These are phyloP conservation scores for Pugionium cornutum DNA, from an alignment of 345 rosid genomes.

Conservation along the genomic window DNA sequence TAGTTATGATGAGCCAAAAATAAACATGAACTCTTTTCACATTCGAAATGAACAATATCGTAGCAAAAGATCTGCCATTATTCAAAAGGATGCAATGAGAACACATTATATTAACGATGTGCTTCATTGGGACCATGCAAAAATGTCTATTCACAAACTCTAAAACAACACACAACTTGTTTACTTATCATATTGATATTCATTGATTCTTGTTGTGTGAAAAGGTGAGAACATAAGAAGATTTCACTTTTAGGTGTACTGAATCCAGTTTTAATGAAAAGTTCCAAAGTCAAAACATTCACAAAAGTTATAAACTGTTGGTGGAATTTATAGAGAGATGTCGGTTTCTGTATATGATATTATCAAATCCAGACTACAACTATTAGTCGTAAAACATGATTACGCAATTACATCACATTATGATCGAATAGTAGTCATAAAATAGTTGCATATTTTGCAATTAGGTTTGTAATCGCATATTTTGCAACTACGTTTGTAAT, in stretches of 20 bases:
- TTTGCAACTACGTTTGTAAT: too few relatives aligned
- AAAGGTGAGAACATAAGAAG: conserved; percentile 33
- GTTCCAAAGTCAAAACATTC: conserved; percentile 21
- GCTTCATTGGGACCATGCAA: conserved; percentile 7
- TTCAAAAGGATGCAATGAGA: conserved; percentile 20
- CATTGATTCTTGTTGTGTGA: conserved; percentile 16
- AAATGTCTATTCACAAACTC: not conserved
- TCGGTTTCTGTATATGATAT: conserved; percentile 11
- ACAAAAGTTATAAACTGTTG: not conserved
- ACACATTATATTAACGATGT: not conserved
- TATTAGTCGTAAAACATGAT: too few relatives aligned
- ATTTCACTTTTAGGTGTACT: conserved; percentile 28
- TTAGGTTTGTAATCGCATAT: too few relatives aligned
- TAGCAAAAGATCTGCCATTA: not conserved
- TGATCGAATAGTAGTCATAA: too few relatives aligned
- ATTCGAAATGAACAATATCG: not conserved
- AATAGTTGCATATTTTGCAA: too few relatives aligned
- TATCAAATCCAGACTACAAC: too few relatives aligned
- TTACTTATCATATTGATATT: conserved; percentile 5
- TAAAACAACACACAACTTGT: not conserved
- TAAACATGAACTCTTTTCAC: too few relatives aligned
- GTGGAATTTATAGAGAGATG: not conserved
- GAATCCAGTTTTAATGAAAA: conserved; percentile 17
- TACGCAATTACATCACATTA: too few relatives aligned
- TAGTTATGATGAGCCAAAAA: not conserved